Base-by-base conservation (phyloP, 768 basidiomycete species). In the Tylopilus intermedius region DNA sequence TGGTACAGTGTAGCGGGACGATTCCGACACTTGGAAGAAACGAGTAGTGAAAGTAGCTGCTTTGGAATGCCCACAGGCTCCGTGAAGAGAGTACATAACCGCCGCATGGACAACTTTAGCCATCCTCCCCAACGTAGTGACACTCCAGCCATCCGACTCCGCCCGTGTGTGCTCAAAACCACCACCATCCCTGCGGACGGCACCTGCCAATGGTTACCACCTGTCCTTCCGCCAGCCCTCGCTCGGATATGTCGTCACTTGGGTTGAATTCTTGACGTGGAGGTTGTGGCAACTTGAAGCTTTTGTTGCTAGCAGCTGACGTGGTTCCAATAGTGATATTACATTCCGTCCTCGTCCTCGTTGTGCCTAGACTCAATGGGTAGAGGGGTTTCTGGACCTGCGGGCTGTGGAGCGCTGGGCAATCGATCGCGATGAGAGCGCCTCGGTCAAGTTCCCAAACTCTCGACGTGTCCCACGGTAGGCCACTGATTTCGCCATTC, bases 401-500 rank as follows among this genome's bases (percentile, higher is more conserved):
- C 5, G n/a, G 8, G n/a, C 26, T n/a, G 8, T 9, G 8, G 26
- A n/a, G 4, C 8, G 8, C 26, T 27, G 24, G 26, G 26, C 8
- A 26, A 9, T 22, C 44, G 30, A 45, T 18, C 14, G 14, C 26
- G 15, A 18, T 18, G 4, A 9, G 39, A 9, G 39, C 18, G 18
- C 18, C 18, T 18, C 3, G 18, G 39, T 8, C 8, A 38, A 8
- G 37, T n/a, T 38, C 37, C 9, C 39, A 21, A 24, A 5, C 24
- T 24, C 24, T 24, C 24, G 5, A 24, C 24, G 24, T 24, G 10
- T 50, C 41, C 21, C 40, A 50, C 49, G 22, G 30, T 42, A 11
- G 18, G 21, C 18, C 21, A 4, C 15, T 4, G 58, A 55, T 51
- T 54, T 55, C 60, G 49, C 40, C 54, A 56, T 60, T 49, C 49